Evolutionary conservation across 805 yeast species (phyloP).

Genomic region (Blastobotrys muscicola): DNA sequence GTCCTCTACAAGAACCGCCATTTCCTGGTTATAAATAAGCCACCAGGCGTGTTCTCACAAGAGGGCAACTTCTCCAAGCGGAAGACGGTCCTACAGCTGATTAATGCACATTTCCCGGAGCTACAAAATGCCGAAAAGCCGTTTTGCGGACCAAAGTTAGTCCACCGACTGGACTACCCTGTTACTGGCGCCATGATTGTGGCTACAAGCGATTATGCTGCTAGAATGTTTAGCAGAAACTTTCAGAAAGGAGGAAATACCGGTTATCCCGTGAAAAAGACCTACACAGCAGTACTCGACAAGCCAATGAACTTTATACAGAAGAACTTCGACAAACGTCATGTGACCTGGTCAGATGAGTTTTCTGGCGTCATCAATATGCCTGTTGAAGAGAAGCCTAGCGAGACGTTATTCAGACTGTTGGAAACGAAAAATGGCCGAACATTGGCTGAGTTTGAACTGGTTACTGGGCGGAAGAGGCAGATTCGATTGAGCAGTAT

Average conservation of each 20-base stretch:
- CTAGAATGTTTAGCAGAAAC: slow-evolving; percentile 9
- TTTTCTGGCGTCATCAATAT: slow-evolving; percentile 2
- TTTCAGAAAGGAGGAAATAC: slow-evolving; percentile 5
- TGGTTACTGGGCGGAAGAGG: slow-evolving; percentile 16
- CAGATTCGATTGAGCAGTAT: slow-evolving; percentile 10
- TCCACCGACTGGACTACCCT: slow-evolving; percentile 14
- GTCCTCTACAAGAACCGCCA: slow-evolving; percentile 5
- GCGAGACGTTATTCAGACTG: slow-evolving; percentile 8
- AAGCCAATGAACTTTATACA: neutral
- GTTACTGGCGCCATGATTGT: slow-evolving; percentile 16
- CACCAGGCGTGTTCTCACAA: slow-evolving; percentile 14
- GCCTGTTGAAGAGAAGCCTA: slow-evolving; percentile 6
- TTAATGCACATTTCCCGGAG: slow-evolving; percentile 7
- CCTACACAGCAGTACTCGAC: slow-evolving; percentile 8
- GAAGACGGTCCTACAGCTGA: slow-evolving; percentile 7
- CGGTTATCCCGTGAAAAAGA: slow-evolving; percentile 8
- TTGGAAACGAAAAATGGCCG: neutral
- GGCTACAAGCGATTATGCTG: slow-evolving; percentile 11
- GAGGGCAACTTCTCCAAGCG: slow-evolving; percentile 2
- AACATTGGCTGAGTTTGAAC: slow-evolving; percentile 10
- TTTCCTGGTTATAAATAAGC: slow-evolving; percentile 14
- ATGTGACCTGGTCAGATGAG: slow-evolving; percentile 2
- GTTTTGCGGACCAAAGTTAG: slow-evolving; percentile 11
- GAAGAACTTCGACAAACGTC: neutral
- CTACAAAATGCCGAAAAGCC: slow-evolving; percentile 6